Evolutionary conservation across 805 yeast genomes (phyloP).

Genomic region (Priceomyces fermenticarens): DNA sequence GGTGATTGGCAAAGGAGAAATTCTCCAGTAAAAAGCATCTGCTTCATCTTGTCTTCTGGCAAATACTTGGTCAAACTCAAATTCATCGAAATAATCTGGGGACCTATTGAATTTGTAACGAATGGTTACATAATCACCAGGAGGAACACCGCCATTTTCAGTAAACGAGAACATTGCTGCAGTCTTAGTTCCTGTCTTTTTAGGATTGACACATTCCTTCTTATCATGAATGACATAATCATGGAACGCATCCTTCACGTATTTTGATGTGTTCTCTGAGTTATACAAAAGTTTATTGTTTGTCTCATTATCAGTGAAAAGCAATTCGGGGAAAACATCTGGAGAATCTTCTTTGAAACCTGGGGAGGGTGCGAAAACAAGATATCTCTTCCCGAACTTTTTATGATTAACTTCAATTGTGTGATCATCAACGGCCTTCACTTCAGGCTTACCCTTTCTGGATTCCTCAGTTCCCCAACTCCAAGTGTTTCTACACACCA

Average conservation of each 20-base stretch:
- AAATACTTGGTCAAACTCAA: constrained; percentile 65
- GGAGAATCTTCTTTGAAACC: constrained; percentile 55
- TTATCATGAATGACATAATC: constrained; percentile 67
- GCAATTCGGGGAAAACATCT: constrained; percentile 71
- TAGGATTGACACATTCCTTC: constrained; percentile 66
- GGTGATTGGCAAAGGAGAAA: constrained; percentile 79
- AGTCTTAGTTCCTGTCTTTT: constrained; percentile 71
- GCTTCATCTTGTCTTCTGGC: constrained; percentile 80
- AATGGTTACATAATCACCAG: constrained; percentile 83
- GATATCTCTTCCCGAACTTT: constrained; percentile 62
- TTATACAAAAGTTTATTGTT: constrained; percentile 66
- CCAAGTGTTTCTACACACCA: constrained; percentile 88
- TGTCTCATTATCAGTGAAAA: constrained; percentile 90
- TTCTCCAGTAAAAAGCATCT: constrained; percentile 87
- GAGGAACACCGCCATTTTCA: constrained; percentile 72
- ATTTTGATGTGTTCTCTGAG: constrained; percentile 53
- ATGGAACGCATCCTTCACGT: constrained; percentile 88
- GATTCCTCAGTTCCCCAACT: constrained; percentile 72
- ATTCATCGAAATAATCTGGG: constrained; percentile 59
- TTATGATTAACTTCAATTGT: constrained; percentile 62
- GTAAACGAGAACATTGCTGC: constrained; percentile 83
- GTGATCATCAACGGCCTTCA: constrained; percentile 38
- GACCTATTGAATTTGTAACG: constrained; percentile 65
- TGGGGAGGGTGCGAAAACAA: constrained; percentile 81
- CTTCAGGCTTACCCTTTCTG: constrained; percentile 45